Conservation (phyloP, 129 eudicot genomes). For the Saussurea involucrata region DNA sequence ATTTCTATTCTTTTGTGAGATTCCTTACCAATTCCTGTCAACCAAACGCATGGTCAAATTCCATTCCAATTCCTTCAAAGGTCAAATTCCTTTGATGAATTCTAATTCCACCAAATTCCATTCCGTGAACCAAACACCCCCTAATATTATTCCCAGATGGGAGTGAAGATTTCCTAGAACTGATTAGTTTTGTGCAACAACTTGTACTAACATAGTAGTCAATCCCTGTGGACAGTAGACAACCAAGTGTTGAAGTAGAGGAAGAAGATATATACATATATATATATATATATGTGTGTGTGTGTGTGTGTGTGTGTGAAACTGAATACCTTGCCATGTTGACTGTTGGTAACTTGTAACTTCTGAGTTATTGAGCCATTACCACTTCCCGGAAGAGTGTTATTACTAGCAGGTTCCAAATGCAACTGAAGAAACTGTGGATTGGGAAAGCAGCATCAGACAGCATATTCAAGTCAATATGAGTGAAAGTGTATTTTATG, state of each 20-base stretch:
- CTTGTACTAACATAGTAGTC: too few relatives aligned
- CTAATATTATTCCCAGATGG: too few relatives aligned
- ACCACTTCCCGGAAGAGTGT: constrained; percentile 65
- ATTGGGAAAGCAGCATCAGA: constrained; percentile 6
- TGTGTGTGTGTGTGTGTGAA: background rate
- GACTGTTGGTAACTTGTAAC: constrained; percentile 76
- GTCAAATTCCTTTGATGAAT: too few relatives aligned
- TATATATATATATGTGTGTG: background rate
- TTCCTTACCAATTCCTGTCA: too few relatives aligned
- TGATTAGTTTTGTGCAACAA: too few relatives aligned
- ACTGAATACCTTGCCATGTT: constrained; percentile 88
- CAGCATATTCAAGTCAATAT: background rate
- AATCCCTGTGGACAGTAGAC: too few relatives aligned
- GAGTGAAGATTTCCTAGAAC: too few relatives aligned
- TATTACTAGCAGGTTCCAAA: constrained; percentile 91
- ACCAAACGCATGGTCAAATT: too few relatives aligned
- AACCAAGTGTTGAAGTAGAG: background rate
- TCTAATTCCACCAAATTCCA: too few relatives aligned
- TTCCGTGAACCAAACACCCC: too few relatives aligned
- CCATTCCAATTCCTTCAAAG: too few relatives aligned
- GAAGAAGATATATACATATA: background rate
- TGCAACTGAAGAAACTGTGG: constrained; percentile 94
- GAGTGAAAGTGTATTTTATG: background rate
- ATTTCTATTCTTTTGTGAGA: too few relatives aligned
- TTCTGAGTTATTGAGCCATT: constrained; percentile 73